phyloP scores from a whole-genome alignment of 192 early-diverging fungal species.

The Thamnidium elegans region DNA sequence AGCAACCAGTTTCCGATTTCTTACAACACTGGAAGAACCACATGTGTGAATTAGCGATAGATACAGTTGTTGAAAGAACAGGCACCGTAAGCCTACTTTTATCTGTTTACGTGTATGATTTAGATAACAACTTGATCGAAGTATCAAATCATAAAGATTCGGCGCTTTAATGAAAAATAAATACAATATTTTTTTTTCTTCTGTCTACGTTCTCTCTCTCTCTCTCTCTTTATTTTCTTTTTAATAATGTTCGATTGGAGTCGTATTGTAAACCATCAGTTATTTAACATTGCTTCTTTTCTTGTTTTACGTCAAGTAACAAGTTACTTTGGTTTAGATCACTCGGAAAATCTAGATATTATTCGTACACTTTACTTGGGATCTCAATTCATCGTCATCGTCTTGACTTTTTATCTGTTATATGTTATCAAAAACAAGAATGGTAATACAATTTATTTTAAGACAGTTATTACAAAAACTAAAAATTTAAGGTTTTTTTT shows the following conservation, averaged over 20 bases:
- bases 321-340: conserved; percentile 63
- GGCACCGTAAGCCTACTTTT: no score
- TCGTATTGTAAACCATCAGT: conserved; percentile 14
- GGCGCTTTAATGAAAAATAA: background rate
- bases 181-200: background rate
- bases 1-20: no score
- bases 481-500: no score
- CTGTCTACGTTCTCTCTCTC: no score
- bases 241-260: conserved; percentile 2
- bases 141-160: no score
- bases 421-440: conserved; percentile 63
- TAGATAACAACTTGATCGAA: no score
- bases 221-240: no score
- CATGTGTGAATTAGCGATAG: no score
- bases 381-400: conserved; percentile 54
- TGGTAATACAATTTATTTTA: conserved; percentile 35
- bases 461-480: no score
- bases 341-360: conserved; percentile 50
- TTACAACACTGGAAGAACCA: no score
- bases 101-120: no score
- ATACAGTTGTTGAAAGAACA: no score
- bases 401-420: conserved; percentile 37
- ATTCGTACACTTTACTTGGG: conserved; percentile 55
- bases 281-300: conserved; percentile 46
- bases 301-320: conserved; percentile 61